Evolutionary conservation across 257 asterid species (phyloP).

Genomic region (Solanum raphanifolium): DNA sequence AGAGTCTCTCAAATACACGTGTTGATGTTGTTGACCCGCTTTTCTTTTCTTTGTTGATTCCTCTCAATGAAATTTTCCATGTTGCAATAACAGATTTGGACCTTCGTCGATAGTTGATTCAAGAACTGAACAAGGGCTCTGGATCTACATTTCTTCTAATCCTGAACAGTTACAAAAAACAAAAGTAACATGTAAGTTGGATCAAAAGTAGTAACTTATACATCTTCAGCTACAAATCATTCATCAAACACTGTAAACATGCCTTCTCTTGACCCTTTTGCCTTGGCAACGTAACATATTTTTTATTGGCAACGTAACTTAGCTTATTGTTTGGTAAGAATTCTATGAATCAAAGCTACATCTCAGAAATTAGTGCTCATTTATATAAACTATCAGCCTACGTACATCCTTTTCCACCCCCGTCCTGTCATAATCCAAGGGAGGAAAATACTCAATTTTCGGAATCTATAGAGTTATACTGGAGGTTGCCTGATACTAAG

Average conservation of each 20-base stretch:
- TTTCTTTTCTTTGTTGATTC: not conserved
- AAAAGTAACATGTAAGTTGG: not conserved
- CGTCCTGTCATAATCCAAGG: not conserved
- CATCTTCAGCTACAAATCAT: not conserved
- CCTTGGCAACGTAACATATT: not conserved
- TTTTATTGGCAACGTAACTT: not conserved
- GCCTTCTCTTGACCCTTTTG: not conserved
- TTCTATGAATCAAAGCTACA: not conserved
- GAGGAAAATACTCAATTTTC: not conserved
- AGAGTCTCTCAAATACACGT: not conserved
- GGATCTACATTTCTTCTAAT: constrained; percentile 48
- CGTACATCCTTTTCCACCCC: not conserved
- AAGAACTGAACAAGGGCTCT: constrained; percentile 41
- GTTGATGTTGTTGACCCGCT: not conserved
- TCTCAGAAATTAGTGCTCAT: not conserved
- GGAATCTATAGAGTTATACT: not conserved
- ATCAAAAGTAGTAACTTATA: not conserved
- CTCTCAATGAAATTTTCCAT: not conserved
- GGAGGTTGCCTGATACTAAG: not conserved
- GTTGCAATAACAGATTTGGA: not conserved
- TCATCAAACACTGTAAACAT: not conserved
- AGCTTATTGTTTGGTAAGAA: not conserved
- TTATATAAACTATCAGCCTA: not conserved
- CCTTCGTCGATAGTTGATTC: not conserved
- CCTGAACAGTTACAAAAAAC: constrained; percentile 24